A percentile compares a stretch with the other conserved stretches of the same genome.
These are phyloP conservation scores for Kockovaella imperatae DNA, from an alignment of 768 basidiomycete genomes.

Conservation along the genomic window DNA sequence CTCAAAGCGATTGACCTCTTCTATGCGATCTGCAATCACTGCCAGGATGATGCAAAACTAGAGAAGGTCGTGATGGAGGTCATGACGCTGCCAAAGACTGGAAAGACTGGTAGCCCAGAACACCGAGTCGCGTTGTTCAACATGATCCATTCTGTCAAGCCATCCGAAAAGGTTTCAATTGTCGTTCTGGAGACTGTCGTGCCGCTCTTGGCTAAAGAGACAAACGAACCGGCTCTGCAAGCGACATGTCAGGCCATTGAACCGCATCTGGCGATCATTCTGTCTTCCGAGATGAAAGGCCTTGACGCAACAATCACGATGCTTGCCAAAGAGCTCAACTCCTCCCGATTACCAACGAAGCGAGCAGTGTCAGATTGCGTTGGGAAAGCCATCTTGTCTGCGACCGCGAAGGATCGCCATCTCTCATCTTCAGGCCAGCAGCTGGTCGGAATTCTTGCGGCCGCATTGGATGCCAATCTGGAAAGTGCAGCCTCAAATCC, in stretches of 20 bases:
- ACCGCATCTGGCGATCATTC: conserved; percentile 55
- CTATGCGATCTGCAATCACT: conserved; percentile 45
- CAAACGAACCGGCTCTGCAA: conserved; percentile 59
- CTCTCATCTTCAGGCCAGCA: conserved; percentile 49
- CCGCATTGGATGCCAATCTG: conserved; percentile 61
- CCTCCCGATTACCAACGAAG: conserved; percentile 55
- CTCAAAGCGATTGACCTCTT: conserved; percentile 56
- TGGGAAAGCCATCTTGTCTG: conserved; percentile 56
- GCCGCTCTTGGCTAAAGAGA: conserved; percentile 61
- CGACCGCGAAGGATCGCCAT: conserved; percentile 34
- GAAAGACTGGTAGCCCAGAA: conserved; percentile 80
- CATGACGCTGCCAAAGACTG: conserved; percentile 63
- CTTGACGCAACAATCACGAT: conserved; percentile 49
- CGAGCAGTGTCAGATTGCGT: conserved; percentile 59
- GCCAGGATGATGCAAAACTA: conserved; percentile 44
- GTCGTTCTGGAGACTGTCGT: conserved; percentile 48
- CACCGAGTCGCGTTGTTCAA: conserved; percentile 73
- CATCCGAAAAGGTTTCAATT: conserved; percentile 52
- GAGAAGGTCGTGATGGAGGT: conserved; percentile 57
- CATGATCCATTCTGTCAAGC: conserved; percentile 58
- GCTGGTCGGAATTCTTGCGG: conserved; percentile 55
- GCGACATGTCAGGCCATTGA: conserved; percentile 55
- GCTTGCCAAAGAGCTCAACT: conserved; percentile 65
- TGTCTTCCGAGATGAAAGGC: conserved; percentile 49
- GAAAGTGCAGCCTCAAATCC: conserved; percentile 61